Evolutionary conservation across 345 rosid genomes (phyloP), one percentile per base, ranked within the genome.

Genomic region (Trapa bicornis): DNA sequence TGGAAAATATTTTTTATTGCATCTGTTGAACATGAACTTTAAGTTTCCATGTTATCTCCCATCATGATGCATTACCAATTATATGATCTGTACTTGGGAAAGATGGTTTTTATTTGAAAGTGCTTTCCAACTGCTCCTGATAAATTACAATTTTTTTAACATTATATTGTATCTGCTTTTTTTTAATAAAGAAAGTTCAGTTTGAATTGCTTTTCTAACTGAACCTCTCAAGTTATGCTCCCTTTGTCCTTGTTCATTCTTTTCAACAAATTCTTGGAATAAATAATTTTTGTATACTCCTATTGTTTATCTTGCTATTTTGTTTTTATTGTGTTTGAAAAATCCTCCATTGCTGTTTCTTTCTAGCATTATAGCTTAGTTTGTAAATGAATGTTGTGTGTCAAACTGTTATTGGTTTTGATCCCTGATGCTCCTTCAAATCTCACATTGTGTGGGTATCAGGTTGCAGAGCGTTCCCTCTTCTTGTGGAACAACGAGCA

Each of bases 401-500:
- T 5, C 10, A 33, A 58, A 58, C 35, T 58, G 2, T 58, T 32
- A 14, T 8, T 11, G 32, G 2, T 58, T 41, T 1, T 32, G 37
- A 33, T 32, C 15, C 63, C 5, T 16, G 38, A 63, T 37, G 29
- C 45, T 63, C 41, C 29, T 63, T 63, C 4, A 35, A 35, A 61
- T 36, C 3, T 61, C 7, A 22, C 29, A 4, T 58, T 58, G 37
- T 5, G 14, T 35, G 16, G 63, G 38, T 54, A 71, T 67, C 78
- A 82, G 86, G 86, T 82, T 48, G 83, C 86, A 22, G 86, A 82
- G 73, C 74, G 83, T 62, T 76, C 86, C 57, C 80, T 82, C 60
- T 82, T 80, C 69, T 65, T 82, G 71, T 82, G 86, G 86, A 82
- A 82, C 68, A 82, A 80, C 33, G 86, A 82, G 73, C 86, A 80